Evolutionary conservation across 2,329 filamentous ascomycete species (phyloP).

Genomic region (Tricladium varicosporioides): DNA sequence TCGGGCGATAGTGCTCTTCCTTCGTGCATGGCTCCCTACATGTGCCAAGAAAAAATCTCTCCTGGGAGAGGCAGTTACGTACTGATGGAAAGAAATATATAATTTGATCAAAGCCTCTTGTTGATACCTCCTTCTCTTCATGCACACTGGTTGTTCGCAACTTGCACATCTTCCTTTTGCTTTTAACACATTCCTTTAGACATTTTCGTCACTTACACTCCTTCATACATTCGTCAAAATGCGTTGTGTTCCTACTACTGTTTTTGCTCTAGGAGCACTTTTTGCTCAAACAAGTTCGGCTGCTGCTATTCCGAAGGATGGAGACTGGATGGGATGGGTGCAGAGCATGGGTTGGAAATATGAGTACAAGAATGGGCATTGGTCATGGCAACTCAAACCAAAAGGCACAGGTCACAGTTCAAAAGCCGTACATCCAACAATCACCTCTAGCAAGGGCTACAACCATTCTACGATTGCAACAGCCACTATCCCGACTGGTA

Average conservation of each 20-base stretch:
- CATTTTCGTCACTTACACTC: not conserved
- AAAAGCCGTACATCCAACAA: not conserved
- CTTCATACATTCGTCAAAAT: slow-evolving; percentile 1
- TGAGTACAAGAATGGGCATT: not conserved
- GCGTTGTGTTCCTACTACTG: slow-evolving; percentile 1
- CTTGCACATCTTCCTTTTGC: not conserved
- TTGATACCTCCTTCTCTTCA: not conserved
- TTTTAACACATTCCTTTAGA: not conserved
- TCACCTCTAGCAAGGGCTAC: not conserved
- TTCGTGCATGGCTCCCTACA: not conserved
- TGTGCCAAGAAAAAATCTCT: not conserved
- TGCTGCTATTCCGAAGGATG: slow-evolving; percentile 1
- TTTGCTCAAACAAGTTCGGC: slow-evolving; percentile 1
- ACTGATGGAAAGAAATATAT: not conserved
- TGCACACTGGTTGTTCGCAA: slow-evolving; percentile 7
- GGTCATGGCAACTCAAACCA: not conserved
- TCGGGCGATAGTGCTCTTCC: not conserved
- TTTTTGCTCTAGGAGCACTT: not conserved
- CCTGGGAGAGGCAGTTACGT: no score
- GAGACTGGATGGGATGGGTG: not conserved
- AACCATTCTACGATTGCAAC: not conserved
- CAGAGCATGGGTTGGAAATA: not conserved
- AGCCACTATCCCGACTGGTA: not conserved
- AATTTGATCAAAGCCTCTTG: not conserved
- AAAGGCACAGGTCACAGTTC: not conserved